Evolutionary conservation across 108 stramenopile species (phyloP).

Genomic region (Heterococcus sp.): DNA sequence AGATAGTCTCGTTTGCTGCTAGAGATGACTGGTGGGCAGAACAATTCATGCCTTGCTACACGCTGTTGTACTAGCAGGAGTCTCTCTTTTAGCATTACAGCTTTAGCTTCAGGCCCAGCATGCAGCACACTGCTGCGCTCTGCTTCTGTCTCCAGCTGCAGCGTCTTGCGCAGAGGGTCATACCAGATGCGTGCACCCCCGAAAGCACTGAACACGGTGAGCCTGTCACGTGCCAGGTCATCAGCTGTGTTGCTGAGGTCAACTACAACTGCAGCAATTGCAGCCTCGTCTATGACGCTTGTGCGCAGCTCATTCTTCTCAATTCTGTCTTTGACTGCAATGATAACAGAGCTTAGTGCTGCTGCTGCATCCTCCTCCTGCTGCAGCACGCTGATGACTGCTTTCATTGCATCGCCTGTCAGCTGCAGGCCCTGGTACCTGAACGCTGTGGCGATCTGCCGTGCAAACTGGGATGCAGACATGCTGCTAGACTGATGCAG

Average conservation of each 20-base stretch:
- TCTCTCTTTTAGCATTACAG: slow-evolving; percentile 21
- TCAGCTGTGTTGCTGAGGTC: slow-evolving; percentile 42
- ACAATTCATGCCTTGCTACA: slow-evolving; percentile 11
- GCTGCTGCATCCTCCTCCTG: slow-evolving; percentile 24
- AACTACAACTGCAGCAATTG: slow-evolving; percentile 23
- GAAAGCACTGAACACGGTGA: slow-evolving; percentile 33
- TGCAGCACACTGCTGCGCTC: background rate
- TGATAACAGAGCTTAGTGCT: slow-evolving; percentile 26
- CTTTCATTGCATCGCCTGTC: background rate
- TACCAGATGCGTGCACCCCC: slow-evolving; percentile 20
- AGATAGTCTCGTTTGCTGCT: slow-evolving; percentile 11
- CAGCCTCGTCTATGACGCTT: slow-evolving; percentile 39
- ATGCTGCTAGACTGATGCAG: too few relatives aligned
- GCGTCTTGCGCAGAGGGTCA: slow-evolving; percentile 37
- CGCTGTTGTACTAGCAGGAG: slow-evolving; percentile 27
- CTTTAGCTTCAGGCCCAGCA: slow-evolving; percentile 5
- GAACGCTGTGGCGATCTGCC: background rate
- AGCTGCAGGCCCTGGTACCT: background rate
- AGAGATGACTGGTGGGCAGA: slow-evolving; percentile 27
- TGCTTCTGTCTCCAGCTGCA: background rate
- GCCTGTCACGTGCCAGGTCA: slow-evolving; percentile 26
- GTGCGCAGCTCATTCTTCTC: slow-evolving; percentile 40
- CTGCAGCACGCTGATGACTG: background rate
- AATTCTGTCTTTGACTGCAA: slow-evolving; percentile 25
- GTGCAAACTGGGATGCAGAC: too few relatives aligned